Conservation (phyloP, 176 grass and related monocot genomes). For the Sorghum bicolor region DNA sequence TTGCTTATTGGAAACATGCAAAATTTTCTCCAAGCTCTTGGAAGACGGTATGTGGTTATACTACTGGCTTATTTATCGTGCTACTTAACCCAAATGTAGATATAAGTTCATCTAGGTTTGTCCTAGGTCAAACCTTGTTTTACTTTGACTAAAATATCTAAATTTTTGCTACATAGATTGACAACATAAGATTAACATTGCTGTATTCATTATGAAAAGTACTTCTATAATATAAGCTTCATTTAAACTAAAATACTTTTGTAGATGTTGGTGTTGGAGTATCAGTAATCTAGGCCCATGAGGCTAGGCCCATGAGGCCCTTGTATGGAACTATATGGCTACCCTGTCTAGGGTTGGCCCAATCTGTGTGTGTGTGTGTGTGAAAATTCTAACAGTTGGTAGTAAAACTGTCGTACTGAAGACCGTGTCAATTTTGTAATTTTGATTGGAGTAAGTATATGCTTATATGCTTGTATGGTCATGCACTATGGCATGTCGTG, state of each 20-base stretch:
- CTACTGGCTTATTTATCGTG: not conserved
- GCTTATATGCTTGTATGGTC: not conserved
- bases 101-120: not conserved
- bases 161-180: not conserved
- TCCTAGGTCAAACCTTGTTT: not conserved
- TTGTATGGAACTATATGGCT: too few species aligned
- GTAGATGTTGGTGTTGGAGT: too few species aligned
- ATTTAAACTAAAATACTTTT: not conserved
- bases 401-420: not conserved
- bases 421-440: not conserved
- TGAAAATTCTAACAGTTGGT: too few species aligned
- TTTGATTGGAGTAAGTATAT: not conserved
- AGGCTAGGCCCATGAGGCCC: too few species aligned
- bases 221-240: not conserved
- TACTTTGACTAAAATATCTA: not conserved
- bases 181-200: not conserved
- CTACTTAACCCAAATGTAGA: not conserved
- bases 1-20: slow-evolving; percentile 98
- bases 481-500: not conserved
- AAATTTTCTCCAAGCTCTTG: slow-evolving; percentile 99
- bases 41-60: slow-evolving; percentile 63
- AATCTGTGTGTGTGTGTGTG: too few species aligned
- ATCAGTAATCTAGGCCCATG: too few species aligned
- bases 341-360: too few species aligned
- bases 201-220: not conserved